Evolutionary conservation across 805 yeast species (phyloP), one percentile per base, ranked within the genome.

Genomic region (Nakazawaea wyomingensis): DNA sequence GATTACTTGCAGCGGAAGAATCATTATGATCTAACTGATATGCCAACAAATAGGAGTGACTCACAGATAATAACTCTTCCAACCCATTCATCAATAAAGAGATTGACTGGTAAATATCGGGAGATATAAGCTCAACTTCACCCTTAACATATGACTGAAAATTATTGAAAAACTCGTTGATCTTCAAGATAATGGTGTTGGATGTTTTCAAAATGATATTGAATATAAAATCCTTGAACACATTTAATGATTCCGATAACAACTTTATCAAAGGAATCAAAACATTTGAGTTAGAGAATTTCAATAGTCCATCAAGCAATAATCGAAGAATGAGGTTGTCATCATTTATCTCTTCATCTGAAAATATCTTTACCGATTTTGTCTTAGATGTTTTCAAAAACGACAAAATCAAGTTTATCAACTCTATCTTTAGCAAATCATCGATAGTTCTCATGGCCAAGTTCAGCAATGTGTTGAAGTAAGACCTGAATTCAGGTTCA

Each of bases 11-110:
- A 3, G 50, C 35, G 17, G 43, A 41, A 5, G 42, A 28, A 41
- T 21, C 17, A 40, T 22, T 10, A 41, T 32, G 28, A 20, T 30
- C 34, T 17, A 38, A 35, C 28, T 40, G 40, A 22, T 40, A 38
- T 4, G 45, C 65, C 6, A 67, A 33, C 45, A 79, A 54, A 48
- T 71, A 76, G 24, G 77, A 71, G 55, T 84, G 87, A 8, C 85
- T 71, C 1, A 72, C 63, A 2, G 72, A 68, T 29, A 88, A 56
- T 9, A 88, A 59, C 40, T 80, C 83, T 53, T 87, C 90, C 19
- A 87, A 55, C 0, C 91, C 90, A 11, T 71, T 61, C 36, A 72
- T 61, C 37, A 71, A 59, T 36, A 71, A 56, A 39, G 76, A 55
- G 48, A 77, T 59, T 27, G 78, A 61, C 46, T 73, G 62, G 54